A percentile compares a stretch with the other conserved stretches of the same genome.
These are phyloP conservation scores for Vitis hybrid DNA, from an alignment of 177 flowering plant genomes.

Conservation along the genomic window DNA sequence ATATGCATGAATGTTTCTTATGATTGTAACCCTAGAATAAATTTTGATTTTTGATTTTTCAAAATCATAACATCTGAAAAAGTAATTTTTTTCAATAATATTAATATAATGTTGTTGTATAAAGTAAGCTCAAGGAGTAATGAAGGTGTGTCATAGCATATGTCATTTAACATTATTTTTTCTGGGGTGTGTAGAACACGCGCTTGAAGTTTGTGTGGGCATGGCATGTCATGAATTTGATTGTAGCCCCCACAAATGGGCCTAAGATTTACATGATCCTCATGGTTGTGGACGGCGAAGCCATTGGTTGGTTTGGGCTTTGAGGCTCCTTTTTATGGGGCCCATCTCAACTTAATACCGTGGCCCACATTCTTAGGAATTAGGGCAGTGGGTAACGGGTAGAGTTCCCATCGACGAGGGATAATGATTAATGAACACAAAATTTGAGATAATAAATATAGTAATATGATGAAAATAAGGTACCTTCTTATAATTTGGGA, in stretches of 20 bases:
- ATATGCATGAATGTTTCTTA: no score
- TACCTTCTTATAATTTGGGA: no score
- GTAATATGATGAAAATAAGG: constrained; percentile 6
- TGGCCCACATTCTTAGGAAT: background rate
- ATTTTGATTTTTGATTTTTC: no score
- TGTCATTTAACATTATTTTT: background rate
- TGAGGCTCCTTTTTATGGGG: constrained; percentile 1
- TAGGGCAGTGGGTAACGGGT: background rate
- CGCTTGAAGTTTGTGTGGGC: background rate
- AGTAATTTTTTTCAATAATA: no score
- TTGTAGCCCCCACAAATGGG: constrained; percentile 12
- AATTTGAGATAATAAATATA: constrained; percentile 2
- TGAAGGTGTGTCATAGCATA: background rate
- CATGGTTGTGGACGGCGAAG: constrained; percentile 1
- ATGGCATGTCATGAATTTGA: background rate
- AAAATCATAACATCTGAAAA: no score
- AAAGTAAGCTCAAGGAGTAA: constrained; percentile 5
- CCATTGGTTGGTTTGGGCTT: constrained; percentile 17
- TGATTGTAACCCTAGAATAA: no score
- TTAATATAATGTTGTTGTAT: constrained; percentile 3
- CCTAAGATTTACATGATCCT: constrained; percentile 2
- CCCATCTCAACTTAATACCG: constrained; percentile 6
- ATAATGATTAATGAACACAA: constrained; percentile 2
- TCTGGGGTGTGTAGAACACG: background rate
- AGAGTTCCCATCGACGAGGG: constrained; percentile 14